A percentile compares a stretch with the other conserved stretches of the same genome.
Evolutionary conservation across 305 asterid genomes (phyloP).

Genomic region (Fraxinus latifolia): DNA sequence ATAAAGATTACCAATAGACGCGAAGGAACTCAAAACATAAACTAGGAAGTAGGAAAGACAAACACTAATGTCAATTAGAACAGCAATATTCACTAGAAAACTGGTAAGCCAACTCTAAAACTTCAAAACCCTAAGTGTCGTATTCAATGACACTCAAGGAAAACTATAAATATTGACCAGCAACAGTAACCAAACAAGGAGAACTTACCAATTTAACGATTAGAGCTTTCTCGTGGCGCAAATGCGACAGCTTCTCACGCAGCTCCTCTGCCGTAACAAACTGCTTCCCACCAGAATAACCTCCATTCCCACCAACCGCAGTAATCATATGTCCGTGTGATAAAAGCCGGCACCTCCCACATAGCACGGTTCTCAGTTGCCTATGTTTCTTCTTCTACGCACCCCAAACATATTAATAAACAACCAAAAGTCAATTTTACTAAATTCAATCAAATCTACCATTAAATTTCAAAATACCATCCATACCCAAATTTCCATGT

Average conservation of each 20-base stretch:
- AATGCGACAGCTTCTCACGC: slow-evolving; percentile 78
- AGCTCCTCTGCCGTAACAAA: slow-evolving; percentile 95
- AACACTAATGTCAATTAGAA: background rate
- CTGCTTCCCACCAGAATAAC: slow-evolving; percentile 94
- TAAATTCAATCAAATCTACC: background rate
- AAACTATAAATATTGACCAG: background rate
- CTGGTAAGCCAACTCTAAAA: background rate
- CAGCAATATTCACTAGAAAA: background rate
- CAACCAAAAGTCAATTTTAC: background rate
- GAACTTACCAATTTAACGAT: slow-evolving; percentile 72
- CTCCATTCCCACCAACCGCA: slow-evolving; percentile 99
- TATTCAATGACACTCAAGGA: background rate
- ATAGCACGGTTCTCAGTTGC: slow-evolving; percentile 70
- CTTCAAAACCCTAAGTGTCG: background rate
- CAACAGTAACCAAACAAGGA: background rate
- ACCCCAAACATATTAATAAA: slow-evolving; percentile 4
- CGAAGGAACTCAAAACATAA: slow-evolving; percentile 3
- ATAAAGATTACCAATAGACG: background rate
- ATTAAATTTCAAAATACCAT: background rate
- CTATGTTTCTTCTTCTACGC: slow-evolving; percentile 88
- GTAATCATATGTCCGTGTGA: slow-evolving; percentile 98
- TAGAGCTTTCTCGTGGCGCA: slow-evolving; percentile 77
- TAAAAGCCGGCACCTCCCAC: slow-evolving; percentile 90
- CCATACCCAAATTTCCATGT: background rate
- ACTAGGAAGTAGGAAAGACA: background rate